phyloP scores from a whole-genome alignment of 768 basidiomycete species.

The Mycena epipterygia region DNA sequence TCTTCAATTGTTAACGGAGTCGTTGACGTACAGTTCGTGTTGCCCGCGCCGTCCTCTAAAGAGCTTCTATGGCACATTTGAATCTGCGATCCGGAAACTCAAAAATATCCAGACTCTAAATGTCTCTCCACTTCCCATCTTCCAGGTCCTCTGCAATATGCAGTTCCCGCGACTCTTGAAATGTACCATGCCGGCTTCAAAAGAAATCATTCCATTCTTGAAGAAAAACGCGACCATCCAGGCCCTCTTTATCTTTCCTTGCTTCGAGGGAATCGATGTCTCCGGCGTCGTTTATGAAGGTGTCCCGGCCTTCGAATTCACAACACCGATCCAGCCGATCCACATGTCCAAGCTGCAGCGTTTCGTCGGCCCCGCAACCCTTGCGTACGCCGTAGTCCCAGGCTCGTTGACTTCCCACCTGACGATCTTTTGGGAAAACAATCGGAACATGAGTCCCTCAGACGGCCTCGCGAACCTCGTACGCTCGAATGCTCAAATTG shows the following conservation, averaged over 20 bases:
- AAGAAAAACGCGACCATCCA: not conserved
- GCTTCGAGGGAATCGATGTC: too few relatives aligned
- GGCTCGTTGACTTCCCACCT: not conserved
- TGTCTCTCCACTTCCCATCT: not conserved
- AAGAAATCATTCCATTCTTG: not conserved
- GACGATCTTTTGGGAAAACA: conserved; percentile 10
- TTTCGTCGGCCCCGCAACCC: not conserved
- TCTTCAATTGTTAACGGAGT: not conserved
- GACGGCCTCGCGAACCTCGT: not conserved
- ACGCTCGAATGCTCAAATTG: not conserved
- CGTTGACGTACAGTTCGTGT: not conserved
- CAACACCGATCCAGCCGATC: not conserved
- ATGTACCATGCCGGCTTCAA: conserved; percentile 1
- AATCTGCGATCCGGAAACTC: not conserved
- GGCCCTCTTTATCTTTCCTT: not conserved
- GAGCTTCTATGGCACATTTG: conserved; percentile 1
- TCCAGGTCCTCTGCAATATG: not conserved
- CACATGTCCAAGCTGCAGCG: conserved; percentile 9
- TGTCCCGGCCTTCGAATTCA: not conserved
- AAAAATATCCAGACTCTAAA: not conserved
- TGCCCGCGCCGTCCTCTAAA: not conserved
- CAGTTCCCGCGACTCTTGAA: conserved; percentile 7
- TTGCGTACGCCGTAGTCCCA: conserved; percentile 7
- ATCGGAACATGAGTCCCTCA: not conserved
- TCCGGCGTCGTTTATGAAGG: too few relatives aligned